Evolutionary conservation across 78 protist species (phyloP).

Genomic region (Parvularia atlantis): DNA sequence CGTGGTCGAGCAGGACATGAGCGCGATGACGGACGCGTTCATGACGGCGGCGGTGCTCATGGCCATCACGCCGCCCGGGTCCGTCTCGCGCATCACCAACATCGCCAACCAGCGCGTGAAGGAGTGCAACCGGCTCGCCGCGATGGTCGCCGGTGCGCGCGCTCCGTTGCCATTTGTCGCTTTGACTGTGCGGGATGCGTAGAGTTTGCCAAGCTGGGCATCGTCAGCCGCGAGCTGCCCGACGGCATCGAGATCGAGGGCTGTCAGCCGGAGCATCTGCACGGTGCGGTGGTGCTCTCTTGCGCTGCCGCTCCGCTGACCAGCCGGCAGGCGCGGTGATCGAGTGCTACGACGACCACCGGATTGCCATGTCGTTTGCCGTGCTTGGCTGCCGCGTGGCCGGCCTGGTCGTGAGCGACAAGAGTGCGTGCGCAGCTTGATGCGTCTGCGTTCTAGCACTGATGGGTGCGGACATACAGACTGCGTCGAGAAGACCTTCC

Average conservation of each 20-base stretch:
- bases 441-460: too few relatives aligned
- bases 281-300: too few relatives aligned
- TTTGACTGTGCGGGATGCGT: neutral
- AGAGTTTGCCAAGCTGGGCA: constrained; percentile 15
- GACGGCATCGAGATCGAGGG: constrained; percentile 54
- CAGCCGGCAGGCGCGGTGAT: constrained; percentile 10
- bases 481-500: constrained; percentile 75
- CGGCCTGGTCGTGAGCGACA: constrained; percentile 37
- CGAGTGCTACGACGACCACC: constrained; percentile 66
- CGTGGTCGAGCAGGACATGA: constrained; percentile 42
- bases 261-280: neutral
- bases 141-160: constrained; percentile 25
- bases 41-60: constrained; percentile 63
- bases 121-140: constrained; percentile 67
- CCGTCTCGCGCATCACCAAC: constrained; percentile 36
- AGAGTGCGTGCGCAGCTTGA: too few relatives aligned
- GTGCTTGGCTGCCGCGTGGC: constrained; percentile 40
- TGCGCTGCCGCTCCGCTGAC: too few relatives aligned
- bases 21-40: constrained; percentile 64
- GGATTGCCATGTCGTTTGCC: constrained; percentile 72
- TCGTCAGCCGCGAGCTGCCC: constrained; percentile 22
- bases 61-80: constrained; percentile 16
- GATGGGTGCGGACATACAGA: too few relatives aligned
- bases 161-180: neutral
- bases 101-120: constrained; percentile 67